Conservation (phyloP, 2,329 filamentous ascomycete species). For the Mycosphaerella arachidis region DNA sequence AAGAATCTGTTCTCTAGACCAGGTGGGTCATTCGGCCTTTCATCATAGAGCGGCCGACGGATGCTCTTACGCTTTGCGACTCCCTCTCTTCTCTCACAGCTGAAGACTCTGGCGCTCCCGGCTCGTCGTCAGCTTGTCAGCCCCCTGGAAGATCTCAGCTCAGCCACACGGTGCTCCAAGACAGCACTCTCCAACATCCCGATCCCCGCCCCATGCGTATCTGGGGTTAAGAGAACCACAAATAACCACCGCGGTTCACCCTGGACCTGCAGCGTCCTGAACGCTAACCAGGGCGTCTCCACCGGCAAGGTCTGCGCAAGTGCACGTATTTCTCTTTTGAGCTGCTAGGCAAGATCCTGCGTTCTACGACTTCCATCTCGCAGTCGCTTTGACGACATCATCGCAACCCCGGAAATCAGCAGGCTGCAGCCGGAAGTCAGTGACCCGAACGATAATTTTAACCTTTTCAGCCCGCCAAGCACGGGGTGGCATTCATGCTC, state of each 20-base stretch:
- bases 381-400: background rate
- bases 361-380: background rate
- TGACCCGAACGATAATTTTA: background rate
- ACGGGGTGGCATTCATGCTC: background rate
- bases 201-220: background rate
- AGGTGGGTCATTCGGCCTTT: background rate
- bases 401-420: background rate
- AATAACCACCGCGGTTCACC: no score
- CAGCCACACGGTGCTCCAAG: background rate
- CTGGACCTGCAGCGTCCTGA: no score
- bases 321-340: no score
- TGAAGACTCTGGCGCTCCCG: background rate
- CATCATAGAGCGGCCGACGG: background rate
- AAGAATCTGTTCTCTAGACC: background rate
- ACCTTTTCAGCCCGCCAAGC: background rate
- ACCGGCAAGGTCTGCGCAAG: no score
- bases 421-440: background rate
- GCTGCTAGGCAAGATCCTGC: background rate
- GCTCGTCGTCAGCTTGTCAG: background rate
- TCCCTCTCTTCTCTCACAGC: background rate
- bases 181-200: background rate
- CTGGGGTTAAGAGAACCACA: background rate
- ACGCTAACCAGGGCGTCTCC: no score
- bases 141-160: background rate
- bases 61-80: background rate